Percentiles rank a stretch among this genome's conserved stretches.
Conservation (phyloP, 2,329 filamentous ascomycete species). For the Hymenoscyphus albidus region DNA sequence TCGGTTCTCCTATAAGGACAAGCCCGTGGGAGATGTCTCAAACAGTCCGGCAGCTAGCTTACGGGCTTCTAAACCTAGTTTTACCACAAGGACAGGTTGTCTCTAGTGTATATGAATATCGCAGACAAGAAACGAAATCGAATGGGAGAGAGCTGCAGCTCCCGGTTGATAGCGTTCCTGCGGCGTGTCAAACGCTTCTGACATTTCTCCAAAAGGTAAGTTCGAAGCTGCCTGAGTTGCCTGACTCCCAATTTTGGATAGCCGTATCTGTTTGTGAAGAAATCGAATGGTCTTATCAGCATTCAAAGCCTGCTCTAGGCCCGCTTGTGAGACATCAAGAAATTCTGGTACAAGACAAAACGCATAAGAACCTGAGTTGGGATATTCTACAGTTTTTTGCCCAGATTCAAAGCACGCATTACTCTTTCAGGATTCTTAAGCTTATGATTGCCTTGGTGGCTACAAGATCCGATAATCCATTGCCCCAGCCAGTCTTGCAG, state of each 20-base stretch:
- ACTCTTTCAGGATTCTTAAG: constrained; percentile 35
- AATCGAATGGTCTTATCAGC: constrained; percentile 26
- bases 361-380: constrained; percentile 26
- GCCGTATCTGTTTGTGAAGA: constrained; percentile 31
- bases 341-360: constrained; percentile 3
- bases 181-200: constrained; percentile 24
- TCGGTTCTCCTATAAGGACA: constrained; percentile 52
- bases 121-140: constrained; percentile 27
- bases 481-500: constrained; percentile 14
- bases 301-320: constrained; percentile 23
- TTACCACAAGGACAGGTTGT: constrained; percentile 25
- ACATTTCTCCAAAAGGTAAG: constrained; percentile 18
- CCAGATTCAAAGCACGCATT: constrained; percentile 33
- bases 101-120: constrained; percentile 30
- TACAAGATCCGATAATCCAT: neutral
- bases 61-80: constrained; percentile 46
- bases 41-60: constrained; percentile 49
- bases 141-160: constrained; percentile 29
- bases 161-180: constrained; percentile 22
- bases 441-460: constrained; percentile 29
- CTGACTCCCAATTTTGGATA: constrained; percentile 25
- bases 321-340: constrained; percentile 17
- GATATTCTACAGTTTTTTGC: constrained; percentile 33
- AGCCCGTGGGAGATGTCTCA: constrained; percentile 56
- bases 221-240: constrained; percentile 16